Percentiles rank a stretch among this genome's conserved stretches.
Evolutionary conservation across 768 basidiomycete genomes (phyloP).

Genomic region (Termitomyces sp.): DNA sequence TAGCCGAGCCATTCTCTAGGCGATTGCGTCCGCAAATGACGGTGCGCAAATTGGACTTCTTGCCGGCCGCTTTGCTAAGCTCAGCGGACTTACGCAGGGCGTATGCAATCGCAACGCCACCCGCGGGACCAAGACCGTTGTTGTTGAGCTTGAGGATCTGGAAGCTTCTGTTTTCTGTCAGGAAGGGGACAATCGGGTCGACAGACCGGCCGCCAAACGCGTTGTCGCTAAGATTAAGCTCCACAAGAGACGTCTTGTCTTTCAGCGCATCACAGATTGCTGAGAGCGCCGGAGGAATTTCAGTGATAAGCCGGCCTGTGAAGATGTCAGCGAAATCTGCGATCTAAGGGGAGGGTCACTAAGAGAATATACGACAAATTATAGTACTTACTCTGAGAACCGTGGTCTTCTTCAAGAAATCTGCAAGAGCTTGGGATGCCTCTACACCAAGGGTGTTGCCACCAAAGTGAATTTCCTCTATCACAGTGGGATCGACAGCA

Average conservation of each 20-base stretch:
- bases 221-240: conserved; percentile 91
- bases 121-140: conserved; percentile 91
- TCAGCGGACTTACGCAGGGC: conserved; percentile 76
- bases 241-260: conserved; percentile 72
- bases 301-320: conserved; percentile 91
- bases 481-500: conserved; percentile 52
- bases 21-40: conserved; percentile 94
- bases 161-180: conserved; percentile 76
- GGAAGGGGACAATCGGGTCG: conserved; percentile 88
- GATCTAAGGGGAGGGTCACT: conserved; percentile 41
- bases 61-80: conserved; percentile 58
- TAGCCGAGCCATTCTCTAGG: conserved; percentile 86
- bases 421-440: conserved; percentile 79
- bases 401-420: conserved; percentile 64
- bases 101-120: conserved; percentile 78
- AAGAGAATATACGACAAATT: neutral
- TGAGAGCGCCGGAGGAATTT: conserved; percentile 87
- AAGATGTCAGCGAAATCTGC: conserved; percentile 98
- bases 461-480: conserved; percentile 89
- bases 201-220: conserved; percentile 95
- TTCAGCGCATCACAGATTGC: conserved; percentile 86
- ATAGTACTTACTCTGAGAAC: conserved; percentile 55
- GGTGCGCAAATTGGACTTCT: conserved; percentile 64
- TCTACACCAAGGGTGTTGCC: conserved; percentile 94
- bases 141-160: conserved; percentile 89